Conservation (phyloP, 2,329 filamentous ascomycete genomes). For the Xylaria sp. region DNA sequence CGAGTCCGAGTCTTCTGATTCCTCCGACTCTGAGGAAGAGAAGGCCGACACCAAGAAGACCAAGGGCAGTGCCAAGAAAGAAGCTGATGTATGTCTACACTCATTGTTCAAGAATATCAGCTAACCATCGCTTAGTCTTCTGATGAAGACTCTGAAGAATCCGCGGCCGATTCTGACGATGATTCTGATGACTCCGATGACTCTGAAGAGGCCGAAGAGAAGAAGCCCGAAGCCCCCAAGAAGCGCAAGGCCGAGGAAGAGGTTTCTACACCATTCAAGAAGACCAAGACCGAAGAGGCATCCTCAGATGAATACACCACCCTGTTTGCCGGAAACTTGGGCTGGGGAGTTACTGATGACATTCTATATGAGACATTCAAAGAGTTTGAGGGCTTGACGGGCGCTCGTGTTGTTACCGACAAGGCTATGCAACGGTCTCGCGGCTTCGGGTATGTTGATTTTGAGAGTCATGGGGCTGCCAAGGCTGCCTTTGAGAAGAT, state of each 20-base stretch:
- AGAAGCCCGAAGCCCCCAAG: constrained; percentile 39
- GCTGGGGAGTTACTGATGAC: constrained; percentile 89
- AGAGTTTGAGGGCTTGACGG: constrained; percentile 72
- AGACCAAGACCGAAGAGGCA: constrained; percentile 40
- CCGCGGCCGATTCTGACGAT: background rate
- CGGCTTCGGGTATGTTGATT: constrained; percentile 94
- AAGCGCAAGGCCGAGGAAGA: constrained; percentile 51
- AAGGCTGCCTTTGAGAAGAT: constrained; percentile 75
- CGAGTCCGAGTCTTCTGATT: constrained; percentile 45
- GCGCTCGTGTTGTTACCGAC: constrained; percentile 83
- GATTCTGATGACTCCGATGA: constrained; percentile 37
- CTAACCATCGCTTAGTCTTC: constrained; percentile 25
- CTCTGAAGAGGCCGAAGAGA: constrained; percentile 40
- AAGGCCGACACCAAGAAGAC: constrained; percentile 32
- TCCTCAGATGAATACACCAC: constrained; percentile 61
- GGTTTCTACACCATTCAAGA: constrained; percentile 27
- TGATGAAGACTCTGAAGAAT: constrained; percentile 13
- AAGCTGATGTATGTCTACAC: constrained; percentile 40
- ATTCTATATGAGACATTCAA: constrained; percentile 82
- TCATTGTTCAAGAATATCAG: background rate
- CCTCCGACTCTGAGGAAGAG: constrained; percentile 44
- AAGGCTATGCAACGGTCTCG: constrained; percentile 81
- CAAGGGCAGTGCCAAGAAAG: constrained; percentile 36
- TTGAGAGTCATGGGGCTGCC: constrained; percentile 69
- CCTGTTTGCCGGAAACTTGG: constrained; percentile 88